Evolutionary conservation across 1,139 yeast genomes (phyloP), one percentile per base, ranked within the genome.

Genomic region (Scheffersomyces titani): DNA sequence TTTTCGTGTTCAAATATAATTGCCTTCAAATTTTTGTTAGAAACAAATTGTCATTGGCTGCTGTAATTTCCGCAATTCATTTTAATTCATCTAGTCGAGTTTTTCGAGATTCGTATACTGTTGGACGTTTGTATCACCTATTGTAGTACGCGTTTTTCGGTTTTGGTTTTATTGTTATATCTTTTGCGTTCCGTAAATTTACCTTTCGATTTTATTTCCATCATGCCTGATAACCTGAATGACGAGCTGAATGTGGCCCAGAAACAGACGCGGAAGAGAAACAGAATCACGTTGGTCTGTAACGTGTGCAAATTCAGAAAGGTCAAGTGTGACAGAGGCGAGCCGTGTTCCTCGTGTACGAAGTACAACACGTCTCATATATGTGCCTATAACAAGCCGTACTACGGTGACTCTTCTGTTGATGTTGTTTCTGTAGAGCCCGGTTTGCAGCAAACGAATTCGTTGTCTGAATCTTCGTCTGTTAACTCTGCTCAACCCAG

Each of bases 291-390:
- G 52, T 64, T 74, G 3, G 81, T 77, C 5, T 78, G 82, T 60
- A 65, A 63, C 19, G 70, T 70, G 53, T 78, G 82, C 61, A 72
- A 72, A 59, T 62, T 65, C 50, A 70, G 72, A 59, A 77, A 78
- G 61, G 70, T 77, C 58, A 72, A 67, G 54, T 78, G 82, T 66
- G 79, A 77, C 57, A 69, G 74, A 54, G 68, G 65, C 16, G 61
- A 59, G 45, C 82, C 82, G 0, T 78, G 82, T 61, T 61, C 68
- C 3, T 76, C 72, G 52, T 78, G 82, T 65, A 59, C 68, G 5
- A 73, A 69, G 55, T 60, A 70, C 13, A 66, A 68, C 21, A 59
- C 67, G 16, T 54, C 63, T 4, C 63, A 59, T 40, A 49, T 61
- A 19, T 77, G 82, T 60, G 54, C 55, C 13, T 77, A 76, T 57